phyloP scores from a whole-genome alignment of 495 filamentous ascomycete species.

The Lasiosphaeria ovina region DNA sequence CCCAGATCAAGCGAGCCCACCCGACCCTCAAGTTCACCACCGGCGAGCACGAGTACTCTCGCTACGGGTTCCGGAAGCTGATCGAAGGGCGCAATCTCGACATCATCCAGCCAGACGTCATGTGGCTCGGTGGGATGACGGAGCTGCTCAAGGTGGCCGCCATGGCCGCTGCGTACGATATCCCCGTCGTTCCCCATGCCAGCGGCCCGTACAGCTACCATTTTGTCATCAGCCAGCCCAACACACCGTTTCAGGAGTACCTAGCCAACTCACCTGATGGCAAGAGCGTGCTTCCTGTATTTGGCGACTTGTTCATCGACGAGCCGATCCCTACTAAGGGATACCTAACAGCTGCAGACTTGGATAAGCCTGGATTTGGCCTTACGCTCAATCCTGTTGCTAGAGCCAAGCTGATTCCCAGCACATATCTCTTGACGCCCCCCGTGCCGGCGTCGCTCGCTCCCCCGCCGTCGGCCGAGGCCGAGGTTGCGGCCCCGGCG shows the following conservation, averaged over 20 bases:
- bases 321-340: constrained; percentile 85
- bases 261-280: constrained; percentile 89
- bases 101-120: constrained; percentile 92
- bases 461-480: constrained; percentile 30
- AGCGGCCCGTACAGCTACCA: constrained; percentile 93
- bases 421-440: constrained; percentile 66
- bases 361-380: constrained; percentile 90
- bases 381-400: constrained; percentile 79
- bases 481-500: constrained; percentile 6
- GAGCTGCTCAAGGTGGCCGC: constrained; percentile 86
- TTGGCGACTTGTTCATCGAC: constrained; percentile 85
- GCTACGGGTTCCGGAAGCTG: constrained; percentile 90
- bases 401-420: constrained; percentile 67
- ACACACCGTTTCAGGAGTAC: constrained; percentile 93
- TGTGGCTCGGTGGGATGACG: constrained; percentile 93
- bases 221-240: constrained; percentile 85
- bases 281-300: constrained; percentile 82
- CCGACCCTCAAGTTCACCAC: constrained; percentile 92
- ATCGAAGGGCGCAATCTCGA: constrained; percentile 89
- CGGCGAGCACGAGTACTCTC: constrained; percentile 89
- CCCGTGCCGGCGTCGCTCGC: constrained; percentile 61
- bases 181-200: constrained; percentile 91
- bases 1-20: constrained; percentile 82
- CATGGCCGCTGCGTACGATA: constrained; percentile 86
- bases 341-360: constrained; percentile 68